Percentiles rank a stretch among this genome's conserved stretches.
Conservation (phyloP, 1,284 basidiomycete genomes). For the Boletus coffeatus region DNA sequence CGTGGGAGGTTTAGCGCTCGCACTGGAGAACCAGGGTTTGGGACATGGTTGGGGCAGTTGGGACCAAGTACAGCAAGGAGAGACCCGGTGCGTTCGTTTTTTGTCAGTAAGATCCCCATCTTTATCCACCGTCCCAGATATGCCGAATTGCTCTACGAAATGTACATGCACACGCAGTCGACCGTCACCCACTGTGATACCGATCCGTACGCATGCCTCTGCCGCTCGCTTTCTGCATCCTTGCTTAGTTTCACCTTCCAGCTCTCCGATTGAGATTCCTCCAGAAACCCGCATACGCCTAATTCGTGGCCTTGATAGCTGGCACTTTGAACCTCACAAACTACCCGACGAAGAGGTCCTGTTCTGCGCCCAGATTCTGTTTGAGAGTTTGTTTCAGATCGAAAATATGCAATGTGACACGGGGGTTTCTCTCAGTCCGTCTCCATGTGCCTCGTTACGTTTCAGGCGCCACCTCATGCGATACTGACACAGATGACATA, state of each 20-base stretch:
- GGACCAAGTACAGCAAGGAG: constrained; percentile 47
- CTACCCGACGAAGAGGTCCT: constrained; percentile 76
- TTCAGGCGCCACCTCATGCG: constrained; percentile 17
- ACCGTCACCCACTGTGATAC: constrained; percentile 59
- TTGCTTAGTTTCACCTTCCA: constrained; percentile 26
- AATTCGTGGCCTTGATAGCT: constrained; percentile 64
- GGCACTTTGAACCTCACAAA: constrained; percentile 85
- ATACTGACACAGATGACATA: constrained; percentile 52
- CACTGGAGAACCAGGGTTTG: constrained; percentile 55
- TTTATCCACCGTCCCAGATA: constrained; percentile 35
- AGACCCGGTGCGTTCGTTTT: constrained; percentile 47
- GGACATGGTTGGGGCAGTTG: constrained; percentile 74
- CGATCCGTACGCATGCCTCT: constrained; percentile 37
- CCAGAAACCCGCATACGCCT: constrained; percentile 43
- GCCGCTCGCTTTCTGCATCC: constrained; percentile 1
- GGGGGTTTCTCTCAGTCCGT: constrained; percentile 63
- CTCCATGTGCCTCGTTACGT: constrained; percentile 18
- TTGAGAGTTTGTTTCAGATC: constrained; percentile 64
- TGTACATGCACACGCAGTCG: constrained; percentile 73
- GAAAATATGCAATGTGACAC: constrained; percentile 69
- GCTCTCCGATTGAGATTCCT: constrained; percentile 32
- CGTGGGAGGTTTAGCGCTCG: constrained; percentile 76
- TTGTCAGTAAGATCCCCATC: constrained; percentile 1
- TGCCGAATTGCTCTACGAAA: constrained; percentile 76
- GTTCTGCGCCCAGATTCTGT: constrained; percentile 77